Evolutionary conservation across 1,139 yeast genomes (phyloP).

Genomic region (Candida sanyaensis): DNA sequence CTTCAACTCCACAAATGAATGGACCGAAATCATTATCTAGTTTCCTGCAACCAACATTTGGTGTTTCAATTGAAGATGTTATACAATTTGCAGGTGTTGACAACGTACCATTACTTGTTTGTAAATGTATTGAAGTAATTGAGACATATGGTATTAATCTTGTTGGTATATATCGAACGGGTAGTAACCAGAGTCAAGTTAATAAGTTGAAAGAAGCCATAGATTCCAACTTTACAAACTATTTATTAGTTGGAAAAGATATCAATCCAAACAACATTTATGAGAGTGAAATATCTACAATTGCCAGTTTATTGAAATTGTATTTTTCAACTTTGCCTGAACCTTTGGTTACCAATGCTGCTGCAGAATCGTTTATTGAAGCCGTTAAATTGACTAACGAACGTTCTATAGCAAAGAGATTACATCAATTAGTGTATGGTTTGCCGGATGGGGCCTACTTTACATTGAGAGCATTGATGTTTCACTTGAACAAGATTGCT

Average conservation of each 20-base stretch:
- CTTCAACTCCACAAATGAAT: constrained; percentile 28
- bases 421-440: constrained; percentile 85
- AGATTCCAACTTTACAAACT: constrained; percentile 75
- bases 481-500: constrained; percentile 80
- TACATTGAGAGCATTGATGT: constrained; percentile 78
- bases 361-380: constrained; percentile 61
- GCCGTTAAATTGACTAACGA: constrained; percentile 65
- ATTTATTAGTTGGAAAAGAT: constrained; percentile 43
- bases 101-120: constrained; percentile 88
- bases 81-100: constrained; percentile 80
- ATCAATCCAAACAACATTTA: constrained; percentile 46
- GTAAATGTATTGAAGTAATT: constrained; percentile 82
- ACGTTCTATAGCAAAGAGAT: constrained; percentile 62
- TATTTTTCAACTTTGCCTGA: constrained; percentile 73
- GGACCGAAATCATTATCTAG: constrained; percentile 37
- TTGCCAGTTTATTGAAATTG: constrained; percentile 69
- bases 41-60: constrained; percentile 60
- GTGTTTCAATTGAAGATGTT: constrained; percentile 73
- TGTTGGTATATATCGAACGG: constrained; percentile 88
- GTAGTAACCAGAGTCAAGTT: constrained; percentile 76
- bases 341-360: constrained; percentile 61
- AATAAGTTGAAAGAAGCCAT: constrained; percentile 72
- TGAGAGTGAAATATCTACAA: constrained; percentile 73
- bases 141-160: constrained; percentile 81
- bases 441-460: constrained; percentile 95